Percentiles rank a stretch among this genome's conserved stretches.
These are phyloP conservation scores for Nakazawaea anatomiae DNA, from an alignment of 805 yeast species.

Conservation along the genomic window DNA sequence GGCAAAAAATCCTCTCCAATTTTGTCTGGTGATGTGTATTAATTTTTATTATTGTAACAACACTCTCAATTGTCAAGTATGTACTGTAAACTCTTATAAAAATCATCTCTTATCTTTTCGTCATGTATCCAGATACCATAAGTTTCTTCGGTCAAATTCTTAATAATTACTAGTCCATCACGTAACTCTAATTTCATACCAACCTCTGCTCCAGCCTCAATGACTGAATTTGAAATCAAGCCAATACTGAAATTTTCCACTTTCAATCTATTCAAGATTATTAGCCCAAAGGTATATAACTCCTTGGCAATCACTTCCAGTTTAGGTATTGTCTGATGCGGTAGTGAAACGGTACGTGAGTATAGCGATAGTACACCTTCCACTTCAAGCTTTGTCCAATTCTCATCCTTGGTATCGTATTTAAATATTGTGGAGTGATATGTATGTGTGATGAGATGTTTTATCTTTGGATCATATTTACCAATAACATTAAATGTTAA, in stretches of 20 bases:
- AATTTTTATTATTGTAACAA: too few species aligned
- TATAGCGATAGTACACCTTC: slow-evolving; percentile 70
- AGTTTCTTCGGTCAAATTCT: slow-evolving; percentile 61
- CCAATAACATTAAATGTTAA: slow-evolving; percentile 72
- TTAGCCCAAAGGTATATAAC: slow-evolving; percentile 58
- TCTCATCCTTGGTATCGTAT: slow-evolving; percentile 48
- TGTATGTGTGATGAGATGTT: slow-evolving; percentile 60
- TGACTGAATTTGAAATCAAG: slow-evolving; percentile 35
- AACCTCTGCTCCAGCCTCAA: slow-evolving; percentile 19
- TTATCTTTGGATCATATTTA: slow-evolving; percentile 67
- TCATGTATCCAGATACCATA: slow-evolving; percentile 78
- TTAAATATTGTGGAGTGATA: slow-evolving; percentile 70
- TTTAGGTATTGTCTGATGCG: slow-evolving; percentile 13
- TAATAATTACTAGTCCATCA: slow-evolving; percentile 64
- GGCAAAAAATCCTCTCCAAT: too few species aligned
- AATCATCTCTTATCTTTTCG: slow-evolving; percentile 55
- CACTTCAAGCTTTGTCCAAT: slow-evolving; percentile 66
- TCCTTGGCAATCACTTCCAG: slow-evolving; percentile 30
- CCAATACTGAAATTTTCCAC: slow-evolving; percentile 74
- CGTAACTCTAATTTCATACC: slow-evolving; percentile 63
- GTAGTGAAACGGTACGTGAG: slow-evolving; percentile 32
- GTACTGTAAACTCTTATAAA: slow-evolving; percentile 39
- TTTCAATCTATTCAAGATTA: slow-evolving; percentile 59
- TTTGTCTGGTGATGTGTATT: too few species aligned
- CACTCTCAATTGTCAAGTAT: background rate